A percentile compares a stretch with the other conserved stretches of the same genome.
Conservation (phyloP, 176 grass and related monocot genomes). For the Elymus sibiricus region DNA sequence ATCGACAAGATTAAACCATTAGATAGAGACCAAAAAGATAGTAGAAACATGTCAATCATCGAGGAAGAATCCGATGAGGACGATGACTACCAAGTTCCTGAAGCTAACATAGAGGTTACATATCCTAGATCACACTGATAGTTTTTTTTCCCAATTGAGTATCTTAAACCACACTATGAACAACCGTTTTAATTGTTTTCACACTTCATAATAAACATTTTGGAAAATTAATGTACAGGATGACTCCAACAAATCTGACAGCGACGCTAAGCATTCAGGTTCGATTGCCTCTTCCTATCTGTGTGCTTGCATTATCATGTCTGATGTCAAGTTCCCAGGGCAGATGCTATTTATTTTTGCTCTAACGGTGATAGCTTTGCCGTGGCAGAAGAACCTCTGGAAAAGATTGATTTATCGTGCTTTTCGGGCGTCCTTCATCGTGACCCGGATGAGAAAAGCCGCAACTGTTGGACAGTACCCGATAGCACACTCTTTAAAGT, state of each 20-base stretch:
- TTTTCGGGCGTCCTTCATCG: conserved; percentile 67
- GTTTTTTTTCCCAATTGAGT: neutral
- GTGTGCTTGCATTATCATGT: conserved; percentile 5
- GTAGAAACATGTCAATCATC: conserved; percentile 42
- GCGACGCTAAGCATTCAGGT: conserved; percentile 58
- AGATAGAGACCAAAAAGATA: conserved; percentile 28
- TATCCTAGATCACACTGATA: neutral
- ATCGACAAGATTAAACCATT: conserved; percentile 31
- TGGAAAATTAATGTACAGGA: conserved; percentile 49
- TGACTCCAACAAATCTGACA: conserved; percentile 40
- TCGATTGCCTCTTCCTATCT: neutral
- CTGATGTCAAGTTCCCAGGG: neutral
- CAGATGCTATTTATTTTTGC: neutral
- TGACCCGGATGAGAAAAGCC: conserved; percentile 63
- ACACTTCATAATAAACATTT: conserved; percentile 16
- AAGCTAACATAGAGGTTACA: conserved; percentile 60
- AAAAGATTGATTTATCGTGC: conserved; percentile 67
- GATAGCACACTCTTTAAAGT: conserved; percentile 91
- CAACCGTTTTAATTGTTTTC: neutral
- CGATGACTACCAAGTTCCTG: conserved; percentile 82
- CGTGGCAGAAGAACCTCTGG: conserved; percentile 49
- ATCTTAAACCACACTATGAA: neutral
- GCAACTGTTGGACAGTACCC: conserved; percentile 85
- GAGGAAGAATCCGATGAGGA: conserved; percentile 92
- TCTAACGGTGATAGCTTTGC: neutral